These are phyloP conservation scores for Monosporascus sp. DNA, from an alignment of 2,329 filamentous ascomycete genomes.

Conservation along the genomic window DNA sequence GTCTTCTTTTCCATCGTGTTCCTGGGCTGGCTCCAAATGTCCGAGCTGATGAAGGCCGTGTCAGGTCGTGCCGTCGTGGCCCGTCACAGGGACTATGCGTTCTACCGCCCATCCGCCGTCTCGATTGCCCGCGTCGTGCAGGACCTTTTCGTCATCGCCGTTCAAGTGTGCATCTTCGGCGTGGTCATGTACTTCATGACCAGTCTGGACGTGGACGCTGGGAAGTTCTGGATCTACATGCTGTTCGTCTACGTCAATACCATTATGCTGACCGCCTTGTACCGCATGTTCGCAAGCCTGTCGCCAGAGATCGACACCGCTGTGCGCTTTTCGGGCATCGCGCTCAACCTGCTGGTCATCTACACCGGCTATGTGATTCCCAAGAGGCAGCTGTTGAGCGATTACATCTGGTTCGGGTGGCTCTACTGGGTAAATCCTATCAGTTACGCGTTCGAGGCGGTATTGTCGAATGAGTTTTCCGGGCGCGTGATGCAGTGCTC, in stretches of 20 bases:
- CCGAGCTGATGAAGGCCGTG: constrained; percentile 73
- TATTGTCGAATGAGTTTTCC: constrained; percentile 50
- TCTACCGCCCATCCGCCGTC: constrained; percentile 50
- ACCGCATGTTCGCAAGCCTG: constrained; percentile 27
- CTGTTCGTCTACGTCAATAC: constrained; percentile 43
- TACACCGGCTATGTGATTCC: constrained; percentile 64
- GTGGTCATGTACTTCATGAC: constrained; percentile 74
- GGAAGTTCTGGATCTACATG: constrained; percentile 62
- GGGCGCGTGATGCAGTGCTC: constrained; percentile 45
- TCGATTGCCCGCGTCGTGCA: constrained; percentile 50
- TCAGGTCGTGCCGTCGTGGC: constrained; percentile 58
- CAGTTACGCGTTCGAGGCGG: constrained; percentile 58
- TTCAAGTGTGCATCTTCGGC: constrained; percentile 63
- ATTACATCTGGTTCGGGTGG: constrained; percentile 67
- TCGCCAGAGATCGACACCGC: constrained; percentile 50
- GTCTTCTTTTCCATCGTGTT: constrained; percentile 50
- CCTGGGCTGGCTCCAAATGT: constrained; percentile 61
- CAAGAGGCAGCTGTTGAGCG: constrained; percentile 45
- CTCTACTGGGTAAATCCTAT: constrained; percentile 61
- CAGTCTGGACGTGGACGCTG: constrained; percentile 59
- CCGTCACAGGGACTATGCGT: constrained; percentile 42
- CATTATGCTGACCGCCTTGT: constrained; percentile 23
- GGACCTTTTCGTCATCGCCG: constrained; percentile 57
- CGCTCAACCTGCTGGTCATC: constrained; percentile 57
- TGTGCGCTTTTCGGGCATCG: constrained; percentile 49